Percentiles rank a stretch among this genome's conserved stretches.
Evolutionary conservation across 2,329 filamentous ascomycete species (phyloP).

Genomic region (Exophiala alcalophila): DNA sequence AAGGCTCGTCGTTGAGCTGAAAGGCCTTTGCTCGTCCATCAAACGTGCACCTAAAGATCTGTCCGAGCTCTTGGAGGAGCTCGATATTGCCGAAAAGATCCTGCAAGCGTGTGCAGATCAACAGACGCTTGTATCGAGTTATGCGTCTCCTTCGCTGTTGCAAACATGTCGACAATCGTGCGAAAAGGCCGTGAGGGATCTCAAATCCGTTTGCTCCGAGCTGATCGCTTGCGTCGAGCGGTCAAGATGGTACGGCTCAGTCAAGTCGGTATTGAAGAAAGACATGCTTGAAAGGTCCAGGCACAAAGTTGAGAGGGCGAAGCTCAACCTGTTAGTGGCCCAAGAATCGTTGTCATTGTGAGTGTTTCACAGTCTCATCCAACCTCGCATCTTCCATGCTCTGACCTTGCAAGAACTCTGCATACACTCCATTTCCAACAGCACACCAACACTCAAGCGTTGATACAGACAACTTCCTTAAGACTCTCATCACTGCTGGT

Average conservation of each 20-base stretch:
- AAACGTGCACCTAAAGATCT: conserved; percentile 10
- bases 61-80: conserved; percentile 8
- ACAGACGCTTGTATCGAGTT: conserved; percentile 3
- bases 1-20: conserved; percentile 6
- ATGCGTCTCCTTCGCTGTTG: conserved; percentile 2
- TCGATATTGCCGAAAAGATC: conserved; percentile 4
- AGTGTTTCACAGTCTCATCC: too few species aligned
- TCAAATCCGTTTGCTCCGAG: conserved; percentile 7
- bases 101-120: conserved; percentile 12
- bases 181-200: conserved; percentile 7
- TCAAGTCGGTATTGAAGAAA: conserved; percentile 9
- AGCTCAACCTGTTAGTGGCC: conserved; percentile 7
- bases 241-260: conserved; percentile 7
- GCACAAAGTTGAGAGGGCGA: conserved; percentile 8
- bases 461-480: too few species aligned
- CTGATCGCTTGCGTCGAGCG: conserved; percentile 8
- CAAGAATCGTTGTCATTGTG: too few species aligned
- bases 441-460: conserved; percentile 6
- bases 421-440: conserved; percentile 8
- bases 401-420: too few species aligned
- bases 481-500: too few species aligned
- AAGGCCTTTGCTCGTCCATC: conserved; percentile 6
- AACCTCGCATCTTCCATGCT: too few species aligned
- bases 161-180: conserved; percentile 11
- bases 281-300: conserved; percentile 5